Evolutionary conservation across 345 rosid species (phyloP).

Genomic region (Kandelia obovata): DNA sequence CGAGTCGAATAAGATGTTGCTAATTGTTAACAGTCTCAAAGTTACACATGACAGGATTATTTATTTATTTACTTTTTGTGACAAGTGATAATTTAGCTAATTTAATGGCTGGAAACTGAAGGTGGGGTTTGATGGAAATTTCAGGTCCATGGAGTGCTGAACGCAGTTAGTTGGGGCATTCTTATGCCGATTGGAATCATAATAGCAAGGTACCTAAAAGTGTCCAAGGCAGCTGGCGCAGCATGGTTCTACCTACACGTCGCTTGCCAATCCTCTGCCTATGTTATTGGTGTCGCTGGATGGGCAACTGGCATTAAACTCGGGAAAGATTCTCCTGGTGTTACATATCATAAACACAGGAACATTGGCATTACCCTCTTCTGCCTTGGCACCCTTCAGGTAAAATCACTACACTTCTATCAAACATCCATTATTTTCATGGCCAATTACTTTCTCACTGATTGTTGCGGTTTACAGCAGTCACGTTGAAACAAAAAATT

Average conservation of each 20-base stretch:
- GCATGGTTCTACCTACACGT: conserved; percentile 89
- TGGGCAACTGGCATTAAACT: conserved; percentile 84
- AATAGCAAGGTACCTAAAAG: conserved; percentile 75
- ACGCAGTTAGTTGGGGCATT: conserved; percentile 85
- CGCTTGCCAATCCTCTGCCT: conserved; percentile 70
- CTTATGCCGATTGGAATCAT: conserved; percentile 75
- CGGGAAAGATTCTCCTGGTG: conserved; percentile 49
- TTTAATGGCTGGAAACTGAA: background rate
- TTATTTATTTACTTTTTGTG: background rate
- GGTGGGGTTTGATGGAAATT: background rate
- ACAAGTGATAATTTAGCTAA: background rate
- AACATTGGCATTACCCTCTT: conserved; percentile 69
- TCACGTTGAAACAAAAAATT: background rate
- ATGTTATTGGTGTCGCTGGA: conserved; percentile 70
- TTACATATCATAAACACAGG: conserved; percentile 46
- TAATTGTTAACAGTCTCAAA: no score
- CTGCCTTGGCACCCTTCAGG: conserved; percentile 78
- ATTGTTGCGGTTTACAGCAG: background rate
- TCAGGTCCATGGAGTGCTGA: conserved; percentile 80
- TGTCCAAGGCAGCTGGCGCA: conserved; percentile 67
- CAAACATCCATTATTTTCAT: no score
- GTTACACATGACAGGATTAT: no score
- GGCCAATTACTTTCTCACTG: background rate
- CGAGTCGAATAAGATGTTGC: no score
- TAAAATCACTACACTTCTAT: conserved; percentile 4